phyloP scores from a whole-genome alignment of 768 basidiomycete genomes.

The Trametes coccinea region DNA sequence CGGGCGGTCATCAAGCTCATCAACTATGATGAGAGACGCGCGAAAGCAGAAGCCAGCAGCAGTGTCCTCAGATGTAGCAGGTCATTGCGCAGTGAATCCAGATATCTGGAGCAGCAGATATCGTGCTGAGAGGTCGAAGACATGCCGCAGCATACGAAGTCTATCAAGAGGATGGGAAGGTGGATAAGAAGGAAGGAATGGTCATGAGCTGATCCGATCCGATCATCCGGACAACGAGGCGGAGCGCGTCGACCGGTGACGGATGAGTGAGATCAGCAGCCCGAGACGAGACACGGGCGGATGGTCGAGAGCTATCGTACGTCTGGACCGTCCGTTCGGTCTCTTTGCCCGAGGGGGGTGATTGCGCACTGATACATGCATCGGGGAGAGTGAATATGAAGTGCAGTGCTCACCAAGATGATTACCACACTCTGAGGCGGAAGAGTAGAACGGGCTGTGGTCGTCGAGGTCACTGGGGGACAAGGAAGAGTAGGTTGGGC shows the following conservation, averaged over 20 bases:
- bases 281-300: conserved; percentile 4
- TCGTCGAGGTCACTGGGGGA: conserved; percentile 3
- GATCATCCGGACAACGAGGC: conserved; percentile 19
- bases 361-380: neutral
- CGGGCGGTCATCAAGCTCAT: conserved; percentile 8
- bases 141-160: neutral
- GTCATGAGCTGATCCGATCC: conserved; percentile 21
- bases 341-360: neutral
- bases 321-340: conserved; percentile 7
- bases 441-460: neutral
- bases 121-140: neutral
- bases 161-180: neutral
- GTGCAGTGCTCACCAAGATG: conserved; percentile 4
- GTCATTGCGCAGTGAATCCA: neutral
- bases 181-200: neutral
- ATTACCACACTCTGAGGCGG: neutral
- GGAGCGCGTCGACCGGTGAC: conserved; percentile 1
- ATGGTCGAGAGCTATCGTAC: conserved; percentile 1
- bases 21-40: too few species aligned
- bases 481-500: neutral
- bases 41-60: too few species aligned
- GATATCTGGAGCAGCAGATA: neutral
- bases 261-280: conserved; percentile 8
- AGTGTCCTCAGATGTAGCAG: too few species aligned
- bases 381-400: neutral